Base-by-base conservation (phyloP, 495 filamentous ascomycete genomes). In the Aspergillus nanangensis region DNA sequence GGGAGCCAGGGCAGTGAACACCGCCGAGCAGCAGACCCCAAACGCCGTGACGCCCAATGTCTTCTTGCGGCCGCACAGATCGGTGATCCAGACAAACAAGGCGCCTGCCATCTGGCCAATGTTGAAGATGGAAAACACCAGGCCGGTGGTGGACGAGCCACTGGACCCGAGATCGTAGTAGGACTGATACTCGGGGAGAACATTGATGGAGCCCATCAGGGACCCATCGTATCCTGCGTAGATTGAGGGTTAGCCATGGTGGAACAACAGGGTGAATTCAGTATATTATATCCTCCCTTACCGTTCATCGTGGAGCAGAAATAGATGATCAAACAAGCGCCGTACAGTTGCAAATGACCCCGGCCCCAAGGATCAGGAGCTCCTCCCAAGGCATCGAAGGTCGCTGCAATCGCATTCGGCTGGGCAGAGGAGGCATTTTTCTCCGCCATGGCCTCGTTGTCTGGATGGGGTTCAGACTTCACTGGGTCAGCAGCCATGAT, bases 271-370 rank as follows among this genome's bases (percentile, higher is more conserved):
- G 23, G 18, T 8, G 8, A 23, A 23, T 23, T 10, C 11, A 17
- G 17, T 1, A 39, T 29, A 17, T n/a, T n/a, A n/a, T n/a, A n/a
- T n/a, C n/a, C n/a, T n/a, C n/a, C n/a, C n/a, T n/a, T 25, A 42
- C 45, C 45, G 37, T 48, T 48, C 45, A 48, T 48, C 10, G 45
- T 48, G 17, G 45, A 48, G 20, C 45, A 48, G 11, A 48, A 38
- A 34, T 41, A 48, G 8, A 48, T 27, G 18, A 42, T 21, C 2
- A 37, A 15, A 41, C 25, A 48, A 3, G 40, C 29, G n/a, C 39
- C 14, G 40, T 48, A 48, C 18, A 48, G 33, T 39, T 42, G 31
- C 10, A 36, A 27, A 42, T 48, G 40, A n/a, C 45, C 45, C 13
- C 15, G 15, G 14, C 45, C 45, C 29, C 19, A 27, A 9, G 45